Evolutionary conservation across 208 protist genomes (phyloP).

Genomic region (Trypanosoma caninum): DNA sequence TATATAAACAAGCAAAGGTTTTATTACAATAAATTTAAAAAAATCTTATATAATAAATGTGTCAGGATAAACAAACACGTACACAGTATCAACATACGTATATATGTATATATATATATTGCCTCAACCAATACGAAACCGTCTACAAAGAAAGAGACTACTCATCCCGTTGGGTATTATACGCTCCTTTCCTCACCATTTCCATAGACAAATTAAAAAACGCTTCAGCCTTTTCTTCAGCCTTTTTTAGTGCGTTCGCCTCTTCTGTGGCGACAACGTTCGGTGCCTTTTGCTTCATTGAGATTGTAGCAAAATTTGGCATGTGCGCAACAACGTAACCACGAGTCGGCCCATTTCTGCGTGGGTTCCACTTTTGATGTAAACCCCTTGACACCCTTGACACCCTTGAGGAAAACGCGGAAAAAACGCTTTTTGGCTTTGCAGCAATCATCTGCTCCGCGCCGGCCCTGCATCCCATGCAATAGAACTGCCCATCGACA

Average conservation of each 20-base stretch:
- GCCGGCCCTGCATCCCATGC: constrained; percentile 12
- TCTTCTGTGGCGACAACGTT: constrained; percentile 21
- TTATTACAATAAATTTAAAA: no score
- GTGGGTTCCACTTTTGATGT: constrained; percentile 51
- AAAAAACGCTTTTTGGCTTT: constrained; percentile 29
- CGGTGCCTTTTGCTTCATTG: constrained; percentile 35
- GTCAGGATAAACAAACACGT: no score
- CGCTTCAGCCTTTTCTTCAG: constrained; percentile 40
- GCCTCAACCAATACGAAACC: no score
- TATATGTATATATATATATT: no score
- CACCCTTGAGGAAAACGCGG: constrained; percentile 26
- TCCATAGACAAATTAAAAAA: constrained; percentile 61
- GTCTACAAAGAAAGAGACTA: no score
- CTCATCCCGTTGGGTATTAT: constrained; percentile 46
- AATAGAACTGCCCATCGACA: constrained; percentile 15
- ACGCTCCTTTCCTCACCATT: constrained; percentile 53
- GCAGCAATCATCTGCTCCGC: constrained; percentile 18
- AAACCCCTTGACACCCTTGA: constrained; percentile 24
- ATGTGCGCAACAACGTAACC: constrained; percentile 29
- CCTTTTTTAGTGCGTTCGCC: constrained; percentile 22
- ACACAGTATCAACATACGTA: no score
- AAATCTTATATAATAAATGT: no score
- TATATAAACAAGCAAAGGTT: no score
- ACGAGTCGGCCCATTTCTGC: constrained; percentile 2
- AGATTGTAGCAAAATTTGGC: constrained; percentile 50